phyloP scores from a whole-genome alignment of 2,329 filamentous ascomycete genomes.

The Ophiostoma novo-ulmi region DNA sequence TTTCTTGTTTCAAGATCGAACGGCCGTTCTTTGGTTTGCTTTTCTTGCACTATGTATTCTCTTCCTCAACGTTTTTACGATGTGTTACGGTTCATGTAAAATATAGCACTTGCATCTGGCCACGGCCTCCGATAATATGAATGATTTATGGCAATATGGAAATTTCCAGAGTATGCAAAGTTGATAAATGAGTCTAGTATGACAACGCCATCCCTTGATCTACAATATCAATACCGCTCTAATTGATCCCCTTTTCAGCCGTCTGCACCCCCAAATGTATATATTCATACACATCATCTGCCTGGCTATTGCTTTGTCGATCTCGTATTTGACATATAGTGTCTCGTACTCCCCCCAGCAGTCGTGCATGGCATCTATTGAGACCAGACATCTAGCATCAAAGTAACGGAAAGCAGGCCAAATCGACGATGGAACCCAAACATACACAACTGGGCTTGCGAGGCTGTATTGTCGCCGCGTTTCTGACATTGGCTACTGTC shows the following conservation, averaged over 20 bases:
- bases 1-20: not conserved
- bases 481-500: not conserved
- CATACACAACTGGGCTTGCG: not conserved
- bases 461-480: not conserved
- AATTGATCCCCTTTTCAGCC: too few relatives aligned
- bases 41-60: not conserved
- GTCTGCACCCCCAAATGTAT: too few relatives aligned
- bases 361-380: too few relatives aligned
- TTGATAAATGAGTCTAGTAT: too few relatives aligned
- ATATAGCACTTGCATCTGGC: slow-evolving; percentile 24
- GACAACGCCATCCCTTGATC: too few relatives aligned
- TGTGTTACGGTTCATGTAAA: not conserved
- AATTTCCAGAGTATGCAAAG: not conserved
- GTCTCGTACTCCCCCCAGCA: too few relatives aligned
- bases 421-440: not conserved
- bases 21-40: too few relatives aligned
- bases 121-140: not conserved
- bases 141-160: not conserved
- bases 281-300: too few relatives aligned
- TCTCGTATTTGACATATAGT: too few relatives aligned
- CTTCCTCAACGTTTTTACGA: not conserved
- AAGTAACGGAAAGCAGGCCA: not conserved
- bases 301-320: too few relatives aligned
- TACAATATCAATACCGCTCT: too few relatives aligned
- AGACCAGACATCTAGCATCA: not conserved